Evolutionary conservation across 257 asterid genomes (phyloP).

Genomic region (Agastache rugosa): DNA sequence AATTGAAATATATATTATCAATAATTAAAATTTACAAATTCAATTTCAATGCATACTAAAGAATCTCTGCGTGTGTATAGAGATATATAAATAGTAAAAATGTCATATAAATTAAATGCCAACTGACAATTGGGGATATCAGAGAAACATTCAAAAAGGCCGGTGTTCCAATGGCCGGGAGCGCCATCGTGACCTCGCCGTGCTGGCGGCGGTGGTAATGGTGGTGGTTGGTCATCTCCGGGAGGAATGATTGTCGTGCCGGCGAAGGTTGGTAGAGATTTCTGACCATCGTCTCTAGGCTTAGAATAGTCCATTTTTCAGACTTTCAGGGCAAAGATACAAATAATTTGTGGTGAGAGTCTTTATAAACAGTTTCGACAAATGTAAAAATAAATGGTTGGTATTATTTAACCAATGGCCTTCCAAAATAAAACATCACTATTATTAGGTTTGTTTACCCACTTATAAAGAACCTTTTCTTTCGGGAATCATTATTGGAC

Average conservation of each 20-base stretch:
- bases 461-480: neutral
- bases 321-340: neutral
- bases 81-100: neutral
- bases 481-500: neutral
- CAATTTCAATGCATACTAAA: neutral
- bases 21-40: neutral
- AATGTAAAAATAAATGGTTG: neutral
- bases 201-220: neutral
- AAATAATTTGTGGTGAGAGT: neutral
- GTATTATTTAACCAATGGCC: neutral
- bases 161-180: slow-evolving; percentile 51
- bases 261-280: slow-evolving; percentile 14
- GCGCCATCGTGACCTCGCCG: neutral
- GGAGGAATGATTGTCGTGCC: neutral
- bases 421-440: neutral
- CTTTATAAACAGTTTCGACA: neutral
- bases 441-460: neutral
- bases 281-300: slow-evolving; percentile 18
- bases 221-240: neutral
- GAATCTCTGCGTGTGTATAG: neutral
- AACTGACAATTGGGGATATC: slow-evolving; percentile 52
- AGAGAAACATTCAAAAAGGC: slow-evolving; percentile 49
- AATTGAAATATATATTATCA: neutral
- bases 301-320: slow-evolving; percentile 30
- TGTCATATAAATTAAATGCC: neutral